Base-by-base conservation (phyloP, 2,329 filamentous ascomycete species). In the Pyrenophora tritici-repentis region DNA sequence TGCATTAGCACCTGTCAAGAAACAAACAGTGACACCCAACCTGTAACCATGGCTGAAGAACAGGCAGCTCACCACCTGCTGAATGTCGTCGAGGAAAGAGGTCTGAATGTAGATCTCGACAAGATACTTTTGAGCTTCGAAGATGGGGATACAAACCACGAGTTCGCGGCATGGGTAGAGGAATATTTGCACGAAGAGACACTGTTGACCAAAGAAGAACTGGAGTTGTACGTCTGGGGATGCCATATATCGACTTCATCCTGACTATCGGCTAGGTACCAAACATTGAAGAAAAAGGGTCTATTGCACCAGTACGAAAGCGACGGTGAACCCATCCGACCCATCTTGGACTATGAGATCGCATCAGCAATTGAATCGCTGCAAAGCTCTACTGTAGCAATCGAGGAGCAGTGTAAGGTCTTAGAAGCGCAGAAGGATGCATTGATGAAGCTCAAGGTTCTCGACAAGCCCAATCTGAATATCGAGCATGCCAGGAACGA, bases 351-450 rank as follows among this genome's bases (percentile, higher is more conserved):
- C 50, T 75, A 81, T 20, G 85, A 89, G 43, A 75, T 90, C 47
- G 77, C 78, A 45, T 71, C 76, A 34, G 87, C 87, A 13, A 84
- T 88, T 42, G 78, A 81, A 3, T 82, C 87, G 45, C 76, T 91
- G n/a, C 79, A 83, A 52, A 77, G 77, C 32, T 88, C 87, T 1
- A 89, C 87, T 0, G 79, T 79, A 14, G 81, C 80, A 14, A 87
- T 90, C 22, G 78, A 82, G 55, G 81, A 82, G 68, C 87, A 90
- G 64, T 85, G 81, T 22, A 82, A 85, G 63, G 76, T 80, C 0
- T 68, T 90, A 14, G 79, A 80, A 48, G 77, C 81, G 42, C 87
- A 90, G 68, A 83, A 84, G 53, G 80, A 83, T 59, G 85, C 85
- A 8, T 68, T 89, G 44, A 72, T 85, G 53, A 78, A 78, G 29